Percentiles rank a stretch among this genome's conserved stretches.
Conservation (phyloP, 2,329 filamentous ascomycete genomes). For the Verticillium nonalfalfae region DNA sequence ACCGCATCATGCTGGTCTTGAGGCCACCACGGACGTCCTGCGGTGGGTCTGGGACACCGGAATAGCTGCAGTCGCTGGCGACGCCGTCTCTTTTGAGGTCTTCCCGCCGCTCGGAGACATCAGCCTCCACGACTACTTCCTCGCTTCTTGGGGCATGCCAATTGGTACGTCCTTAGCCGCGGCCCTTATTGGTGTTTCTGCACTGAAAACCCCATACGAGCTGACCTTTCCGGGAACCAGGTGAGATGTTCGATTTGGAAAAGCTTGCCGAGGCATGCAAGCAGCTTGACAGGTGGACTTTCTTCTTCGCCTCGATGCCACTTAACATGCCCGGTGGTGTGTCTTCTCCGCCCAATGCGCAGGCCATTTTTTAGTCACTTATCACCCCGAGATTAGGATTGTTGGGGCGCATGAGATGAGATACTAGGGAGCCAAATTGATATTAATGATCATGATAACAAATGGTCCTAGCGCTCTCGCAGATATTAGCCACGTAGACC, state of each 20-base stretch:
- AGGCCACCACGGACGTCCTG: slow-evolving; percentile 24
- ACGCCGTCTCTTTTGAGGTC: slow-evolving; percentile 34
- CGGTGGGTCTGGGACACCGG: slow-evolving; percentile 38
- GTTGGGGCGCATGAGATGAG: not conserved
- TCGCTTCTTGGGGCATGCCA: slow-evolving; percentile 44
- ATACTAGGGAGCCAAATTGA: not conserved
- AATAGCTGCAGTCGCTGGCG: slow-evolving; percentile 37
- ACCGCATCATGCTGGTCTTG: slow-evolving; percentile 30
- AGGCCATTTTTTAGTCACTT: slow-evolving; percentile 30
- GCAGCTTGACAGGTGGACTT: slow-evolving; percentile 25
- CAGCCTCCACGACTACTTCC: slow-evolving; percentile 37
- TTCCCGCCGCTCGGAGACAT: slow-evolving; percentile 24
- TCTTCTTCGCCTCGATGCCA: slow-evolving; percentile 32
- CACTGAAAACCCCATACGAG: not conserved
- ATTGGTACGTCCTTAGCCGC: slow-evolving; percentile 25
- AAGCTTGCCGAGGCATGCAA: slow-evolving; percentile 24
- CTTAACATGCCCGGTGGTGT: slow-evolving; percentile 35
- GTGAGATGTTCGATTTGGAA: slow-evolving; percentile 40
- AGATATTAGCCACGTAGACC: not conserved
- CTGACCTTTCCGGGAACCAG: not conserved
- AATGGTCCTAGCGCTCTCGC: not conserved
- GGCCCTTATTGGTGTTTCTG: not conserved
- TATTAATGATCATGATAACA: not conserved
- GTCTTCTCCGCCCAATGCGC: slow-evolving; percentile 35
- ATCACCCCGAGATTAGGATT: not conserved